phyloP scores from a whole-genome alignment of 2,329 filamentous ascomycete genomes.

The Lecanicillium sp. region DNA sequence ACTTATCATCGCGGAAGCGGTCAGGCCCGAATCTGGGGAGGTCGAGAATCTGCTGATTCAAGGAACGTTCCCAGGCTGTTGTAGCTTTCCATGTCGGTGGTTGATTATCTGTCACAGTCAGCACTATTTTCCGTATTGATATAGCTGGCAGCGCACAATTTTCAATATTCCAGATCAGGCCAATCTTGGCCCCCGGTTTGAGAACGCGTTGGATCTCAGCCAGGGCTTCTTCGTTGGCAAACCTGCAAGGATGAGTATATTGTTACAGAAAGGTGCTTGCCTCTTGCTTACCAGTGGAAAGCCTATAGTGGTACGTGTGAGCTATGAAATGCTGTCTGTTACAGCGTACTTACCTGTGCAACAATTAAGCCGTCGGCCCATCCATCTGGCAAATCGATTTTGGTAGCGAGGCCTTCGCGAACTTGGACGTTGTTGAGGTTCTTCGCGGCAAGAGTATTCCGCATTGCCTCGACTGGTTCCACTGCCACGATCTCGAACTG shows the following conservation, averaged over 20 bases:
- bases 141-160: conserved; percentile 45
- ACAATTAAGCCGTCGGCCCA: conserved; percentile 59
- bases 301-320: conserved; percentile 23
- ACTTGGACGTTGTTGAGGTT: conserved; percentile 45
- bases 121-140: not conserved
- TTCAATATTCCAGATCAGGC: conserved; percentile 68
- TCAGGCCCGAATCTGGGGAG: conserved; percentile 47
- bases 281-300: conserved; percentile 49
- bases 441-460: conserved; percentile 52
- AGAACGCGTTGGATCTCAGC: conserved; percentile 61
- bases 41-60: conserved; percentile 51
- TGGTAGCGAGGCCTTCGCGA: conserved; percentile 48
- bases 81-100: conserved; percentile 46
- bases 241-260: conserved; percentile 38
- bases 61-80: conserved; percentile 52
- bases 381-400: conserved; percentile 46
- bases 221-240: conserved; percentile 55
- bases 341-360: conserved; percentile 50
- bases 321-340: not conserved
- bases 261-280: not conserved
- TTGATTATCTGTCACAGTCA: conserved; percentile 50
- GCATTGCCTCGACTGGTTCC: conserved; percentile 59
- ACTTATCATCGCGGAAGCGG: conserved; percentile 57
- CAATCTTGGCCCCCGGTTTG: conserved; percentile 51
- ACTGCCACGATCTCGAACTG: conserved; percentile 53